Evolutionary conservation across 208 protist genomes (phyloP).

Genomic region (Acanthamoeba culbertsoni): DNA sequence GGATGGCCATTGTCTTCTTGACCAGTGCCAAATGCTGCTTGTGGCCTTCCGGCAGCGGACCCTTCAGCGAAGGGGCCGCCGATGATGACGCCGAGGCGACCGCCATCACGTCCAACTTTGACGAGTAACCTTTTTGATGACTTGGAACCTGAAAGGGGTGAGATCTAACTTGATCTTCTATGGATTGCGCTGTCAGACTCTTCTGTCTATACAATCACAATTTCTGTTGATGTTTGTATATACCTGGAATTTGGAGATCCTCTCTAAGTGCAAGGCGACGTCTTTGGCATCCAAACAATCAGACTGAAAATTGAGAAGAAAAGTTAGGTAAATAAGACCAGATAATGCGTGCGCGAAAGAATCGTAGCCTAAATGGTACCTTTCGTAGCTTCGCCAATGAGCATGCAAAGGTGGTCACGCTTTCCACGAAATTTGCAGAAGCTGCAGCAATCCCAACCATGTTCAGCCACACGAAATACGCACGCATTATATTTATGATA

Average conservation of each 20-base stretch:
- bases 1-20: constrained; percentile 8
- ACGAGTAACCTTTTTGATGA: background rate
- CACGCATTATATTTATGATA: background rate
- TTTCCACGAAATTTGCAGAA: constrained; percentile 65
- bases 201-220: background rate
- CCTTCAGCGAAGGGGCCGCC: background rate
- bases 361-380: background rate
- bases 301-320: constrained; percentile 11
- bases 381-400: constrained; percentile 61
- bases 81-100: background rate
- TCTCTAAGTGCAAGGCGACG: background rate
- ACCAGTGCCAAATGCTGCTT: constrained; percentile 9
- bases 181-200: no score
- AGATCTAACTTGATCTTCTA: no score
- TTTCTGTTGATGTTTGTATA: background rate
- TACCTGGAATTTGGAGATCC: background rate
- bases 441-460: no score
- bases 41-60: background rate
- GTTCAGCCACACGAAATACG: background rate
- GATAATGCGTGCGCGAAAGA: background rate
- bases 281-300: constrained; percentile 52
- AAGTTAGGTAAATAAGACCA: background rate
- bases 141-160: background rate
- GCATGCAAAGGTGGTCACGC: constrained; percentile 63
- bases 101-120: background rate